Evolutionary conservation across 345 rosid genomes (phyloP).

Genomic region (Gossypium stocksii): DNA sequence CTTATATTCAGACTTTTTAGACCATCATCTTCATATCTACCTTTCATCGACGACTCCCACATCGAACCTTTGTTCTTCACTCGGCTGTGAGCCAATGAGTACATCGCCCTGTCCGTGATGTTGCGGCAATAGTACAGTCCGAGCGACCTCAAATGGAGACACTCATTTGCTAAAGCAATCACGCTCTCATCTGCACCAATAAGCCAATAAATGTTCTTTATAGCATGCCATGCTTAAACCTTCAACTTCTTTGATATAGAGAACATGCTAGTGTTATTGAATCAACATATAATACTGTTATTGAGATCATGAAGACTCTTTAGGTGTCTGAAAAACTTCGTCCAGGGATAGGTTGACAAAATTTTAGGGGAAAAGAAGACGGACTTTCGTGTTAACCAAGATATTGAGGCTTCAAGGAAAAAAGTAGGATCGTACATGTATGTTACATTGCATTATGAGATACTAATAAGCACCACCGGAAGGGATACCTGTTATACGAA

Average conservation of each 20-base stretch:
- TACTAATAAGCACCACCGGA: not conserved
- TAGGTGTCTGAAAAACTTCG: not conserved
- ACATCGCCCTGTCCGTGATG: slow-evolving; percentile 84
- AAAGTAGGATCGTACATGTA: not conserved
- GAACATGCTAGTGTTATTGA: not conserved
- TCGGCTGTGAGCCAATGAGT: slow-evolving; percentile 67
- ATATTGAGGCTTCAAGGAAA: not conserved
- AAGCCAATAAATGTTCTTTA: not conserved
- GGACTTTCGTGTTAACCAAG: not conserved
- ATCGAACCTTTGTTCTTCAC: slow-evolving; percentile 51
- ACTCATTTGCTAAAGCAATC: slow-evolving; percentile 76
- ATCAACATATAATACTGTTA: not conserved
- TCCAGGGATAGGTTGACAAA: not conserved
- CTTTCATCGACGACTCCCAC: slow-evolving; percentile 60
- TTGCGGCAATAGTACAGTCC: slow-evolving; percentile 86
- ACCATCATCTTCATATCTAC: slow-evolving; percentile 61
- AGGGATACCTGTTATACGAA: slow-evolving; percentile 64
- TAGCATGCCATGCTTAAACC: not conserved
- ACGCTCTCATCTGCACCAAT: slow-evolving; percentile 70
- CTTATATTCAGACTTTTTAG: slow-evolving; percentile 87
- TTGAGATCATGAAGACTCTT: not conserved
- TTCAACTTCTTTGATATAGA: not conserved
- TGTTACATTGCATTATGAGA: not conserved
- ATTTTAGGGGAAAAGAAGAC: not conserved
- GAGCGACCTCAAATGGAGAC: slow-evolving; percentile 69